Percentiles rank a stretch among this genome's conserved stretches.
Evolutionary conservation across 73 alveolate species (phyloP).

Genomic region (Symbiodinium pilosum): DNA sequence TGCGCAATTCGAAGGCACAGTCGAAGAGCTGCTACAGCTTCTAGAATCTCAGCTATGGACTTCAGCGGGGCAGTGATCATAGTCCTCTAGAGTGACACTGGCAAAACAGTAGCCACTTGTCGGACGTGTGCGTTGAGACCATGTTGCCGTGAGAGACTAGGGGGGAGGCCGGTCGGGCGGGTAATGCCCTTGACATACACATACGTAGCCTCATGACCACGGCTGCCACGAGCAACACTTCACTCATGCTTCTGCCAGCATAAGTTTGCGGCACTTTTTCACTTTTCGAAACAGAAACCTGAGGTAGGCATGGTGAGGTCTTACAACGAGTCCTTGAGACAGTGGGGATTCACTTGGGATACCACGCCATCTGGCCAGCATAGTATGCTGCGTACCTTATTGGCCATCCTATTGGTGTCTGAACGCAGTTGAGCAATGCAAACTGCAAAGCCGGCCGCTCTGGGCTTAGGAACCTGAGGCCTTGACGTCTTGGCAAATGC

Average conservation of each 20-base stretch:
- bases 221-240: too few species aligned
- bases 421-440: too few species aligned
- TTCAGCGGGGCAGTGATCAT: not conserved
- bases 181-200: slow-evolving; percentile 54
- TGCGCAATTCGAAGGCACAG: not conserved
- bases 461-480: not conserved
- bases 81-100: too few species aligned
- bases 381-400: not conserved
- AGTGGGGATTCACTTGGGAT: not conserved
- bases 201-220: slow-evolving; percentile 53
- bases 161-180: not conserved
- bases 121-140: too few species aligned
- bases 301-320: not conserved
- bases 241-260: too few species aligned
- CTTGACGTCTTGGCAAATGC: slow-evolving; percentile 56
- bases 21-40: not conserved
- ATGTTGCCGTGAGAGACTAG: not conserved
- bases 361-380: not conserved
- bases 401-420: too few species aligned
- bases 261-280: not conserved
- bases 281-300: not conserved
- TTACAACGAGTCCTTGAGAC: not conserved
- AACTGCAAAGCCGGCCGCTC: too few species aligned
- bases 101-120: too few species aligned
- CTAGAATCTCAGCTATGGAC: not conserved